Evolutionary conservation across 495 filamentous ascomycete species (phyloP).

Genomic region (Penicillium herquei): DNA sequence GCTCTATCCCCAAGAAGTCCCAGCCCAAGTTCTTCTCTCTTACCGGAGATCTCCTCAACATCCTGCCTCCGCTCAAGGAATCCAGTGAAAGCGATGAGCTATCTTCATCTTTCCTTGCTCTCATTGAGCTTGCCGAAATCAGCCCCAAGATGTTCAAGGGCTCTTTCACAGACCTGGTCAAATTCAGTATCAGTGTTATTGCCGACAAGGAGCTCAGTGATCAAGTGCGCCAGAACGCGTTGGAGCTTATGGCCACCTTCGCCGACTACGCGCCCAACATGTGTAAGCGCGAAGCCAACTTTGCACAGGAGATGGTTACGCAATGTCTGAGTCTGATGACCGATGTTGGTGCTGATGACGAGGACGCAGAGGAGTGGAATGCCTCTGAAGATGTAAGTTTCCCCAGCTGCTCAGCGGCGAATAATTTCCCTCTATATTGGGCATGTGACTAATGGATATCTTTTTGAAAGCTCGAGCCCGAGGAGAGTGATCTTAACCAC

Average conservation of each 20-base stretch:
- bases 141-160: conserved; percentile 95
- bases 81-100: conserved; percentile 84
- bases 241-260: conserved; percentile 98
- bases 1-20: conserved; percentile 78
- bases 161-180: conserved; percentile 84
- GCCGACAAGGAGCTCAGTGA: conserved; percentile 93
- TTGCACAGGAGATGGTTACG: conserved; percentile 94
- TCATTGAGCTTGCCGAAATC: conserved; percentile 91
- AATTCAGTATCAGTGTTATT: conserved; percentile 87
- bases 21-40: conserved; percentile 84
- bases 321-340: conserved; percentile 99
- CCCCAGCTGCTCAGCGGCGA: neutral
- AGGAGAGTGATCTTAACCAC: conserved; percentile 97
- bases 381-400: conserved; percentile 81
- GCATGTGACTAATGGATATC: conserved; percentile 5
- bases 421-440: neutral
- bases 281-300: conserved; percentile 89
- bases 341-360: conserved; percentile 93
- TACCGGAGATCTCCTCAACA: conserved; percentile 85
- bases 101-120: conserved; percentile 78
- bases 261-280: conserved; percentile 90
- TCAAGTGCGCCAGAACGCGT: conserved; percentile 85
- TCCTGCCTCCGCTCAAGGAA: conserved; percentile 89
- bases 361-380: conserved; percentile 94
- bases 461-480: conserved; percentile 68